Conservation (phyloP, 345 rosid species). For the Eucalyptus marginata region DNA sequence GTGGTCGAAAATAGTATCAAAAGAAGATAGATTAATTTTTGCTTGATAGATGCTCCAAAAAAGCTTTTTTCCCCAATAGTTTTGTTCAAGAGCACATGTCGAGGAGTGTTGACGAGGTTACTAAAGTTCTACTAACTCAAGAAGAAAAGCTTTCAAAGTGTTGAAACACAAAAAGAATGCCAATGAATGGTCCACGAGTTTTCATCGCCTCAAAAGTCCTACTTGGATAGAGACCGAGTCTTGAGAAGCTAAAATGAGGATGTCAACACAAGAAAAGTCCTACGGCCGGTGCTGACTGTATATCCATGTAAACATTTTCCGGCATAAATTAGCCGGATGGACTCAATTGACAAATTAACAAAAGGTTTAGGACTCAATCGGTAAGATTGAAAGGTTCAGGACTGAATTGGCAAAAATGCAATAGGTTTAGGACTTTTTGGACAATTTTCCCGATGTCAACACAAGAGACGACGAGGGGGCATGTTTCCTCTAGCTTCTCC, state of each 20-base stretch:
- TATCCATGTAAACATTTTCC: too few species aligned
- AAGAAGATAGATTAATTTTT: background rate
- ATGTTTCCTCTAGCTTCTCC: conserved; percentile 12
- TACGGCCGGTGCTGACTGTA: too few species aligned
- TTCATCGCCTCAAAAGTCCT: background rate
- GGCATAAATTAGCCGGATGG: too few species aligned
- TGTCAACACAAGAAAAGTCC: conserved; percentile 20
- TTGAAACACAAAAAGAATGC: background rate
- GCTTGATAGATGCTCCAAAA: background rate
- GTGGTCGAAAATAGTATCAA: background rate
- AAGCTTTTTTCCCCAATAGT: background rate
- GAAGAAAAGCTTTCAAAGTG: background rate
- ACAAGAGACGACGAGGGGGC: conserved; percentile 30
- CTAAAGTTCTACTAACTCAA: background rate
- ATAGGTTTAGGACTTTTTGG: too few species aligned
- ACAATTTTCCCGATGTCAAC: conserved; percentile 7
- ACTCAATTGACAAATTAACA: too few species aligned
- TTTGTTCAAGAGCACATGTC: background rate
- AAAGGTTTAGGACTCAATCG: too few species aligned
- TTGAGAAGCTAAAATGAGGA: conserved; percentile 20
- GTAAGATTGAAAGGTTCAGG: too few species aligned
- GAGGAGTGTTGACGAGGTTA: background rate
- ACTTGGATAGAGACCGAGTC: conserved; percentile 22
- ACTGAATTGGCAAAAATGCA: too few species aligned
- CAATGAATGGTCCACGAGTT: background rate